Base-by-base conservation (phyloP, 148 eudicot species). In the Cornus florida region DNA sequence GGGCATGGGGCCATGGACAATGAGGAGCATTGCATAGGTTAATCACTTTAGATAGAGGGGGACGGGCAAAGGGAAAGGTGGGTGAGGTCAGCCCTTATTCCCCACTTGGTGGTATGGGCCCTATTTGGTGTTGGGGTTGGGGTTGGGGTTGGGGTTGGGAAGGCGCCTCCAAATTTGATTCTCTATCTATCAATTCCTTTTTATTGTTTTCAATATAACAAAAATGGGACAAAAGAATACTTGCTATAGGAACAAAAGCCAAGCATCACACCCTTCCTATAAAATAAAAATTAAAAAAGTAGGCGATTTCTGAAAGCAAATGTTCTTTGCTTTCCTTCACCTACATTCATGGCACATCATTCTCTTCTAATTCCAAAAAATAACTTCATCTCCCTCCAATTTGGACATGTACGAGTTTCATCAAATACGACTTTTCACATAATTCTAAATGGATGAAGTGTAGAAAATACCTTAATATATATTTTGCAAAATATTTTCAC, bases 151-250 rank as follows among this genome's bases (percentile, higher is more conserved):
- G 8, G 5, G 53, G 64, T 50, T 48, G 19, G 1, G 75, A 28
- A 31, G 76, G 76, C 66, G 76, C 76, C 67, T 73, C 76, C 57
- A 73, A 56, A 23, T 56, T 73, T 73, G 76, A 73, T 73, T 57
- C 76, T 20, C 67, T 56, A 12, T 32, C 76, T 57, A 16, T 24
- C 17, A 12, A 2, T 7, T 32, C 5, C 19, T 5, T 62, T 17
- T 6, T 62, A 0, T 62, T 62, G 19, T 62, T 62, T 17, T 62
- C 22, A 1, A 62, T 14, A 28, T 24, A 19, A 73, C 14, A 3
- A 38, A 16, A 14, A 70, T 16, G 22, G 53, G 43, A 39, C 17
- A 23, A 20, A 14, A 41, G 19, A 70, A 70, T 70, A 70, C 73
- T 70, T 70, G 56, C 20, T 20, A 70, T 38, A 35, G n/a, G 13